Evolutionary conservation across 2,329 filamentous ascomycete genomes (phyloP), one percentile per base, ranked within the genome.

Genomic region (Botryotinia convoluta): DNA sequence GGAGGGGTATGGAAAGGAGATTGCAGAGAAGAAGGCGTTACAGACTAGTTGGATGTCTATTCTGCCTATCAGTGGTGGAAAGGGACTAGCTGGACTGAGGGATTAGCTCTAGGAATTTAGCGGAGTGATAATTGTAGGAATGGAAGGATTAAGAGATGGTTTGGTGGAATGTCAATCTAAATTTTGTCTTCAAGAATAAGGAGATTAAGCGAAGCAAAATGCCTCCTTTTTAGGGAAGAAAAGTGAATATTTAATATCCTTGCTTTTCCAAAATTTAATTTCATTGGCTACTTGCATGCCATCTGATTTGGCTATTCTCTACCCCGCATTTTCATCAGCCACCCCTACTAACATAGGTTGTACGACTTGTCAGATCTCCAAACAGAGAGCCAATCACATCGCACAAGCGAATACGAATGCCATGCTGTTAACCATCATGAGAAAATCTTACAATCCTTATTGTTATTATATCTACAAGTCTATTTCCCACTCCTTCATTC

Each of bases 1-100:
- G 62, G 79, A 80, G 73, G 48, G 45, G 35, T 74, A 80, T 73
- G 75, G 78, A 57, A 75, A 77, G 14, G 77, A 80, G 68, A 80
- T 81, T 74, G 69, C 74, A 12, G 74, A 77, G 63, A 77, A 79
- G 74, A 80, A 79, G 64, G 59, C 76, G 32, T 64, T 79, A 9
- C 73, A 78, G 64, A 77, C 68, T 51, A 70, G 12, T 32, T 72
- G 71, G 71, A 12, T 68, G 7, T 22, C 61, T 20, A 26, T 68
- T 29, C 12, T 68, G 7, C 71, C 71, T 1, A 1, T 60, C 10
- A 20, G 26, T 37, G 71, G 71, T 37, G 39, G 62, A 37, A 72
- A 72, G 3, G 51, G 29, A 12, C 14, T 72, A 18, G 39, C 37
- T 39, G 71, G 22, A 7, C 8, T 57, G 26, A 68, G n/a, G n/a